Evolutionary conservation across 371 early-diverging fungal genomes (phyloP), one percentile per base, ranked within the genome.

Genomic region (Apophysomyces sp.): DNA sequence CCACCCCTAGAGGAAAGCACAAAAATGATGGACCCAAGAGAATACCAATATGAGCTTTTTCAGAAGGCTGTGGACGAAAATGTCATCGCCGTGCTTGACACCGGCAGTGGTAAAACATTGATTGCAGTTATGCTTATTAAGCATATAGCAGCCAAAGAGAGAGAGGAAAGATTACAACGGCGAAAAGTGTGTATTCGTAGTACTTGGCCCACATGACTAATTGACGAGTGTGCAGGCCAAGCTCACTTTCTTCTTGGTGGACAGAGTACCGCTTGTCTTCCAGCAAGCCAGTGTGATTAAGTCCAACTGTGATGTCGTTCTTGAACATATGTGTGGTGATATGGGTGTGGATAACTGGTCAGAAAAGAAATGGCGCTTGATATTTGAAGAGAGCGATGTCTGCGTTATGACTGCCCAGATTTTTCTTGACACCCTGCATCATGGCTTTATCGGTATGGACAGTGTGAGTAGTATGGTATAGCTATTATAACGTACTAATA

Each of bases 71-170:
- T 78, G 27, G 63, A 76, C 5, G 75, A 78, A 3, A 97, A 96
- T 72, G 78, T 92, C 32, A 89, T 97, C 59, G 90, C 92, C 0
- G 92, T 96, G 1, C 76, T 97, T 54, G 93, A 94, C 59, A 96
- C 98, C 0, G 98, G 98, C 8, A 86, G 89, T 18, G 98, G 98
- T n/a, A 96, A 97, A 69, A 97, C 97, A 3, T 72, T 95, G 2
- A 92, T 95, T 28, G 89, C 96, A 0, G 87, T 88, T 34, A 80
- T 95, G 87, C 76, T 97, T 26, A 89, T 96, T 39, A 88, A 90
- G 66, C 78, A 92, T 56, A 85, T 91, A 68, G 79, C 74, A 2
- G 36, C 34, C 7, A 66, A 57, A 57, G 88, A 80, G 49, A 39
- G 63, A 55, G 49, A 65, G 49, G 76, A 63, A 34, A 67, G 77